Base-by-base conservation (phyloP, 2,329 filamentous ascomycete genomes). In the Calonectria henricotiae region DNA sequence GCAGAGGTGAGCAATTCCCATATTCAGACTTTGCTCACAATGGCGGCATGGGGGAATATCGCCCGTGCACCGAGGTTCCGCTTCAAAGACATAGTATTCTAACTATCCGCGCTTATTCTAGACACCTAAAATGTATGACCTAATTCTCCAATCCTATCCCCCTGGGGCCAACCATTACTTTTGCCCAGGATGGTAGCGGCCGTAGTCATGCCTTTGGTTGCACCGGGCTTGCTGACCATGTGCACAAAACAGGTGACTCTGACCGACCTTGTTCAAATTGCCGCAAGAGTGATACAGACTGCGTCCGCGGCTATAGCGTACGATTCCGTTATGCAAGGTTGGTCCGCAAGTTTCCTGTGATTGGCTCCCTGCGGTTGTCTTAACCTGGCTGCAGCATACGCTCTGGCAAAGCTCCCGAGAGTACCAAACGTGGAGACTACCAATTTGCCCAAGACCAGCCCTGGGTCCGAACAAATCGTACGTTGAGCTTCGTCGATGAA, bases 251-350 rank as follows among this genome's bases (percentile, higher is more conserved):
- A 77, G 75, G 75, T n/a, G 75, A 77, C 44, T 68, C 66, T 62
- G 68, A 75, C 27, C 65, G 70, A 1, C 69, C 70, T 30, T 79
- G 78, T 44, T 68, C 76, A 27, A 80, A 78, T 61, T 79, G 78
- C 17, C 77, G 68, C 30, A 78, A 76, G 23, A 76, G 70, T 23
- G 74, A 73, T 6, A 67, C 71, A 8, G 77, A 80, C 11, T 79
- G 78, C n/a, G 55, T 78, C 25, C 76, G 78, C 32, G 77, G 77
- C 9, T 76, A 75, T 32, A 76, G 73, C 27, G 76, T 79, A 5
- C 76, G 77, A 20, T 79, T 79, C 23, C 76, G 78, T 1, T 78
- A 79, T 71, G 75, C 78, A 30, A 77, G 75, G 75, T 77, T 49
- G 13, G 67, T 65, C 51, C 41, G 9, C 17, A 15, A 37, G 43